phyloP scores from a whole-genome alignment of 345 rosid genomes.

The Lenwebbia sp. region DNA sequence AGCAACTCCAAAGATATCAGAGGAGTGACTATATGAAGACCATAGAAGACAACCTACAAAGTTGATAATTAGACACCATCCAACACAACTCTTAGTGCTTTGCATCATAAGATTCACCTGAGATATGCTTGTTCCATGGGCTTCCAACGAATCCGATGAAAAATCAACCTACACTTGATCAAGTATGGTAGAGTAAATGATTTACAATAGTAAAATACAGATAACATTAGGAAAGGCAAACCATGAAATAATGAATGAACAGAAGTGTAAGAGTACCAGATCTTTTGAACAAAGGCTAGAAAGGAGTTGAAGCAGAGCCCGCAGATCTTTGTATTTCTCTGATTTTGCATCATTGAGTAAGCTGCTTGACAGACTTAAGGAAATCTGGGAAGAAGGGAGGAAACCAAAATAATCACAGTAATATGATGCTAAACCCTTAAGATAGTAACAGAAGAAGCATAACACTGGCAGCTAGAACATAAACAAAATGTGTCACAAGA shows the following conservation, averaged over 20 bases:
- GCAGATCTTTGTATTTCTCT: slow-evolving; percentile 82
- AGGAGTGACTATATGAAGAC: slow-evolving; percentile 86
- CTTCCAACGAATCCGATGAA: slow-evolving; percentile 69
- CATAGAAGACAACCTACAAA: slow-evolving; percentile 85
- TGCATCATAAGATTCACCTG: slow-evolving; percentile 39
- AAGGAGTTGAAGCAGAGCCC: slow-evolving; percentile 96
- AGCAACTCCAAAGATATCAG: slow-evolving; percentile 82
- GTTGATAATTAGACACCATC: slow-evolving; percentile 11
- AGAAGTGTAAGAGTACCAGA: slow-evolving; percentile 31
- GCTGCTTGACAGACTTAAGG: slow-evolving; percentile 64
- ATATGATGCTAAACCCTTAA: neutral
- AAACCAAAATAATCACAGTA: neutral
- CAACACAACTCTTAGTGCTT: neutral
- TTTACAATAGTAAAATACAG: neutral
- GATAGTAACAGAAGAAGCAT: neutral
- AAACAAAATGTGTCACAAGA: neutral
- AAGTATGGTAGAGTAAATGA: neutral
- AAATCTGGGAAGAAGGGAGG: slow-evolving; percentile 33
- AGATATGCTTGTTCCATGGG: slow-evolving; percentile 62
- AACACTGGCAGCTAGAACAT: neutral
- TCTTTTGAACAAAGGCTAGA: slow-evolving; percentile 91
- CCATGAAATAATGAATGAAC: neutral
- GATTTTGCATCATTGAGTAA: slow-evolving; percentile 76
- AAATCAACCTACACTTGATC: slow-evolving; percentile 63
- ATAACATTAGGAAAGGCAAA: neutral